Conservation (phyloP, 306 rosid species). For the Prunus davidiana region DNA sequence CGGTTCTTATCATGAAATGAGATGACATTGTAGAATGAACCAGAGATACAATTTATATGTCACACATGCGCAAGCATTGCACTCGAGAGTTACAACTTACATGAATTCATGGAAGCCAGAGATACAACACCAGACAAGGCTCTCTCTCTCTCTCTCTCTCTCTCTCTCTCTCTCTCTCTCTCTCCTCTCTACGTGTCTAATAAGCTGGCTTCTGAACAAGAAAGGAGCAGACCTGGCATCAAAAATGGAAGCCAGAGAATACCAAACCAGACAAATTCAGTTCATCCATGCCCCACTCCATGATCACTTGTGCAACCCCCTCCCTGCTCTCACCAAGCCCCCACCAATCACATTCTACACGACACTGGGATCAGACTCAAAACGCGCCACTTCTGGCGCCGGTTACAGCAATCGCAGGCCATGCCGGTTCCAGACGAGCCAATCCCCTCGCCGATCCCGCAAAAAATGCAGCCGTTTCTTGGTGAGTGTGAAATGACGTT, state of each 20-base stretch:
- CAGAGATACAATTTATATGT: no score
- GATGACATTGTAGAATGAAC: no score
- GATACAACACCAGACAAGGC: neutral
- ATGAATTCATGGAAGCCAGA: no score
- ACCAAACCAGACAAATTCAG: constrained; percentile 38
- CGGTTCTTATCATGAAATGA: no score
- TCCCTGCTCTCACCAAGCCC: neutral
- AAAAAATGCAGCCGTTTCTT: constrained; percentile 20
- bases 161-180: neutral
- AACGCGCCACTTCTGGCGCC: neutral
- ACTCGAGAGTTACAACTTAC: no score
- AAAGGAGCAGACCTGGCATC: constrained; percentile 30
- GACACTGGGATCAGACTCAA: neutral
- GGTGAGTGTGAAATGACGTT: constrained; percentile 6
- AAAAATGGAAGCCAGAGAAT: constrained; percentile 31
- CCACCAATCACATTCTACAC: constrained; percentile 7
- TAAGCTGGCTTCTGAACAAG: neutral
- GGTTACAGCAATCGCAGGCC: neutral
- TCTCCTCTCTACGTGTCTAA: constrained; percentile 13
- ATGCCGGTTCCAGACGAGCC: neutral
- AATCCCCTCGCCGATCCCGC: neutral
- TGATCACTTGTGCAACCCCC: constrained; percentile 10
- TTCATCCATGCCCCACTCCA: neutral
- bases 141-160: no score
- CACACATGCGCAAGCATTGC: no score